Conservation (phyloP, 768 basidiomycete species). For the Multifurca ochricompacta region DNA sequence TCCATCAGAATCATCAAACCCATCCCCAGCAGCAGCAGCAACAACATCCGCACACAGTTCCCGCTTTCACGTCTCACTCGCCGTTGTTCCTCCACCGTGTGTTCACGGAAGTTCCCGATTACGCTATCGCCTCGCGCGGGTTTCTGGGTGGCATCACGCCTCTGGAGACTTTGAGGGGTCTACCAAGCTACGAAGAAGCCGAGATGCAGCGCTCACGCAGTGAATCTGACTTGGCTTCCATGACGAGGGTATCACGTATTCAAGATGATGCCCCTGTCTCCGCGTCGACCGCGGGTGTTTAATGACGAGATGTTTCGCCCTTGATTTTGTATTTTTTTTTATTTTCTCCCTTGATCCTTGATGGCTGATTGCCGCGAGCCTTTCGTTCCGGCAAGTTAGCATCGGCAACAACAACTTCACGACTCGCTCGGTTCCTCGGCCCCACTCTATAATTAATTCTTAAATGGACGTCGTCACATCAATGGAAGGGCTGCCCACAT, state of each 20-base stretch:
- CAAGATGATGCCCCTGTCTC: neutral
- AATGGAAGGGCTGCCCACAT: no score
- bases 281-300: neutral
- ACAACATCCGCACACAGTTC: slow-evolving; percentile 12
- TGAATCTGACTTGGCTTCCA: slow-evolving; percentile 20
- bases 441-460: no score
- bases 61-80: slow-evolving; percentile 20
- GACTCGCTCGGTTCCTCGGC: no score
- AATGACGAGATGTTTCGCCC: no score
- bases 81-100: slow-evolving; percentile 55
- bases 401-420: no score
- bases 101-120: slow-evolving; percentile 78
- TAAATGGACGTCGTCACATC: no score
- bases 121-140: slow-evolving; percentile 74
- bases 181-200: slow-evolving; percentile 85
- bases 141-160: slow-evolving; percentile 90
- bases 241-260: no score
- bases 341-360: no score
- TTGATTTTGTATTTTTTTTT: no score
- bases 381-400: no score
- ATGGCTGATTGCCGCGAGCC: no score
- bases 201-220: slow-evolving; percentile 21
- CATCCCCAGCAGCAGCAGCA: neutral
- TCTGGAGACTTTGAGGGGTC: slow-evolving; percentile 59
- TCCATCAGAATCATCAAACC: neutral